These are phyloP conservation scores for Adansonia rubrostipa DNA, from an alignment of 441 rosid species.

Conservation along the genomic window DNA sequence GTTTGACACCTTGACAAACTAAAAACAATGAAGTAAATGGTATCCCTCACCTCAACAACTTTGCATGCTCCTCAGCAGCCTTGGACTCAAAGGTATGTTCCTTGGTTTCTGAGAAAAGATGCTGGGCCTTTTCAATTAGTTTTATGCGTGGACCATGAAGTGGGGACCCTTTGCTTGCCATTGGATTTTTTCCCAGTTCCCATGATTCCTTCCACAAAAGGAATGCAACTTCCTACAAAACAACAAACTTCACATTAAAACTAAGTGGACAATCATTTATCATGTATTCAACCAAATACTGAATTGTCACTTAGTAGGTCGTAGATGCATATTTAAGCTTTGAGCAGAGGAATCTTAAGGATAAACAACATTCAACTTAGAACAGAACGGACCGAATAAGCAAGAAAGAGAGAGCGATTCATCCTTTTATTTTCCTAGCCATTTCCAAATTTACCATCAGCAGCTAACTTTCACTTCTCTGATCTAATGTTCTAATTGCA, in stretches of 20 bases:
- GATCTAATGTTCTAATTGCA: slow-evolving; percentile 13
- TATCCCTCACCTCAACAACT: slow-evolving; percentile 71
- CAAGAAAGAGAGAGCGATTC: not conserved
- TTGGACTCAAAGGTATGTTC: slow-evolving; percentile 93
- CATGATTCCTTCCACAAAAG: slow-evolving; percentile 98
- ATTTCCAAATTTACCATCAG: slow-evolving; percentile 8
- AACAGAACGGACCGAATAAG: not conserved
- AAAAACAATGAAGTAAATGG: slow-evolving; percentile 15
- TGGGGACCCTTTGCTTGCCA: slow-evolving; percentile 97
- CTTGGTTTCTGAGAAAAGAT: slow-evolving; percentile 82
- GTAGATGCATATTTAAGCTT: slow-evolving; percentile 12
- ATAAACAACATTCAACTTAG: not conserved
- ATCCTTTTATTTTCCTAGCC: not conserved
- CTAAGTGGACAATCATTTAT: slow-evolving; percentile 6
- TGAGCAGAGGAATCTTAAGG: slow-evolving; percentile 1
- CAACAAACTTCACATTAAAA: slow-evolving; percentile 23
- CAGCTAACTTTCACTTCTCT: not conserved
- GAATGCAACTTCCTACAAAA: slow-evolving; percentile 83
- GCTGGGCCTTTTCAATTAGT: slow-evolving; percentile 79
- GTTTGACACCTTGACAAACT: slow-evolving; percentile 19
- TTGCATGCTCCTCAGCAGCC: slow-evolving; percentile 98
- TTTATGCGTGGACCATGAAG: slow-evolving; percentile 97
- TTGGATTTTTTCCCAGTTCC: slow-evolving; percentile 89
- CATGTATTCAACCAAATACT: not conserved
- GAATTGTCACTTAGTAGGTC: slow-evolving; percentile 13